Evolutionary conservation across 2,329 filamentous ascomycete genomes (phyloP).

Genomic region (Rhinocladiella mackenziei): DNA sequence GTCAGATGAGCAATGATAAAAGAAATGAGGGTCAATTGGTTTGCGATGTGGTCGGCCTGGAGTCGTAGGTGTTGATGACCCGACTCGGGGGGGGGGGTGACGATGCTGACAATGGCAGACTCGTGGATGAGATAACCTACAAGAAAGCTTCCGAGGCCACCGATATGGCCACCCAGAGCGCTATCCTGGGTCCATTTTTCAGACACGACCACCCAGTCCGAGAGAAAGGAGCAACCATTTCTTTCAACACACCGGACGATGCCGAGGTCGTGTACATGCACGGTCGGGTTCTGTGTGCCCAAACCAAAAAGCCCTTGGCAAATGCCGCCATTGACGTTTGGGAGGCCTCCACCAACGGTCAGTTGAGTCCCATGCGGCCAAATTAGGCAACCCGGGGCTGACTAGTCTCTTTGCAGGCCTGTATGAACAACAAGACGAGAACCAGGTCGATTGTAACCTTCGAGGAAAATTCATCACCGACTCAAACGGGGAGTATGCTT

Average conservation of each 20-base stretch:
- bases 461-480: conserved; percentile 69
- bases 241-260: conserved; percentile 47
- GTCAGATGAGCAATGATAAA: conserved; percentile 58
- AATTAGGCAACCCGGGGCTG: too few relatives aligned
- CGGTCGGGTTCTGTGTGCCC: conserved; percentile 56
- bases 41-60: conserved; percentile 56
- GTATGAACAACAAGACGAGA: conserved; percentile 69
- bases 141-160: conserved; percentile 53
- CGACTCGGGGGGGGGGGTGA: background rate
- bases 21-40: conserved; percentile 62
- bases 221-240: conserved; percentile 65
- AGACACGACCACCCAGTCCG: conserved; percentile 66
- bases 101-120: conserved; percentile 33
- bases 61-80: conserved; percentile 44
- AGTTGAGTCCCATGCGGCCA: conserved; percentile 31
- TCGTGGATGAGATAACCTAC: conserved; percentile 78
- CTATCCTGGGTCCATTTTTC: conserved; percentile 85
- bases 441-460: conserved; percentile 69
- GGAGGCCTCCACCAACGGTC: conserved; percentile 70
- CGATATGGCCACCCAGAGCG: conserved; percentile 63
- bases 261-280: conserved; percentile 62
- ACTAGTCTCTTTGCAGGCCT: conserved; percentile 36
- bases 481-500: conserved; percentile 58
- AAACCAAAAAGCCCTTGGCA: conserved; percentile 61
- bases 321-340: conserved; percentile 70